Evolutionary conservation across 768 basidiomycete species (phyloP), one percentile per base, ranked within the genome.

Genomic region (Sarcomyxa edulis): DNA sequence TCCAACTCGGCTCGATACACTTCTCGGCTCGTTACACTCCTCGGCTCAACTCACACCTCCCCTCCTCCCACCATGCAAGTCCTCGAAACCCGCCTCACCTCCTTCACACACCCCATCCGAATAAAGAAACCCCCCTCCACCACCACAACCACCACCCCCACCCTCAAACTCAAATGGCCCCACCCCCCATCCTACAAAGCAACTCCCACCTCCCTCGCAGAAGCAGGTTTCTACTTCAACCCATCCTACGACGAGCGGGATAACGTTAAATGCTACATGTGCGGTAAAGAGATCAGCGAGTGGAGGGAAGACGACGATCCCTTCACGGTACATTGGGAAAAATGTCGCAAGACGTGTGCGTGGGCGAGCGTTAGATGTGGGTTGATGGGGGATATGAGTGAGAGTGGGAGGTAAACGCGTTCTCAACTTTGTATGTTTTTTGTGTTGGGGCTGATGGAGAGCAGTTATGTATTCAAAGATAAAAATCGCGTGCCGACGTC

Each of bases 251-350:
- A 78, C 16, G 79, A 83, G 43, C 66, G 65, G 11, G 89, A 93
- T 60, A 81, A 76, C 49, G 91, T 86, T 15, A 69, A 74, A 4
- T 98, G 94, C 58, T 96, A 83, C 56, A 64, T 84, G 47, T 98
- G 94, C 63, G 71, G 69, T 31, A 88, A 93, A 50, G 70, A 83
- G 44, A 69, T 97, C 7, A 76, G 78, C 38, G 87, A 84, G 14
- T 98, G 94, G 94, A 85, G 85, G 32, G 69, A 68, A 31, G 65
- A 76, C 1, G 93, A 98, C 49, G 87, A 94, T 60, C 93, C 94
- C 1, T 84, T 86, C 48, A 69, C 76, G 27, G 82, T 95, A 26
- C 94, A 98, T 52, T 81, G 72, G 57, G 55, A 66, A 22, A 87
- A 90, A 51, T 84, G 83, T 47, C 66, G 65, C 12, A 57, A 63